Percentiles rank a stretch among this genome's conserved stretches.
Conservation (phyloP, 306 rosid genomes). For the Castanospermum australe region DNA sequence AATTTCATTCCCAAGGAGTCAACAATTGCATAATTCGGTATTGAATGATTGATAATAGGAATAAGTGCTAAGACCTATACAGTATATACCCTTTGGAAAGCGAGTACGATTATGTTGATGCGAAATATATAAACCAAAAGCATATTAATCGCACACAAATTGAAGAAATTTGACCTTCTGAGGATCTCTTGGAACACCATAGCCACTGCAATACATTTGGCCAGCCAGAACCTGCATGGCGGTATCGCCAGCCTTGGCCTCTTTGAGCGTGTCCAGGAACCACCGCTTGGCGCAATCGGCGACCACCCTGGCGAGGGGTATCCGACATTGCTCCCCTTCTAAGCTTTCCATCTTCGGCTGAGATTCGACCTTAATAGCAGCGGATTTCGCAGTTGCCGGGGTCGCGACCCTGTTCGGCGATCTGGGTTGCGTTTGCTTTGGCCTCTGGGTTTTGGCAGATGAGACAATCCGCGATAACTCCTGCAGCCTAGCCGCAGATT, state of each 20-base stretch:
- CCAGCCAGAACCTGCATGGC: conserved; percentile 74
- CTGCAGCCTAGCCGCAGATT: conserved; percentile 46
- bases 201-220: conserved; percentile 77
- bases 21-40: background rate
- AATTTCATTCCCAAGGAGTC: background rate
- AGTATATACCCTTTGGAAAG: background rate
- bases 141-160: background rate
- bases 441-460: conserved; percentile 37
- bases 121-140: background rate
- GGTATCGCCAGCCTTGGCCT: conserved; percentile 69
- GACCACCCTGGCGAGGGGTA: conserved; percentile 67
- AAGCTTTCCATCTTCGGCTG: conserved; percentile 37
- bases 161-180: conserved; percentile 41
- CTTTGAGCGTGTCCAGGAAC: conserved; percentile 83
- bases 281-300: conserved; percentile 76
- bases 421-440: conserved; percentile 34
- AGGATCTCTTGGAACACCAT: conserved; percentile 68
- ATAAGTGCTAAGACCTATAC: background rate
- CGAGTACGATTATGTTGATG: background rate
- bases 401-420: conserved; percentile 37
- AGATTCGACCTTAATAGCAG: conserved; percentile 34
- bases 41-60: background rate
- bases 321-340: conserved; percentile 38
- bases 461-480: conserved; percentile 53
- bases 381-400: conserved; percentile 28